Evolutionary conservation across 2,329 filamentous ascomycete species (phyloP).

Genomic region (Didymella sp.): DNA sequence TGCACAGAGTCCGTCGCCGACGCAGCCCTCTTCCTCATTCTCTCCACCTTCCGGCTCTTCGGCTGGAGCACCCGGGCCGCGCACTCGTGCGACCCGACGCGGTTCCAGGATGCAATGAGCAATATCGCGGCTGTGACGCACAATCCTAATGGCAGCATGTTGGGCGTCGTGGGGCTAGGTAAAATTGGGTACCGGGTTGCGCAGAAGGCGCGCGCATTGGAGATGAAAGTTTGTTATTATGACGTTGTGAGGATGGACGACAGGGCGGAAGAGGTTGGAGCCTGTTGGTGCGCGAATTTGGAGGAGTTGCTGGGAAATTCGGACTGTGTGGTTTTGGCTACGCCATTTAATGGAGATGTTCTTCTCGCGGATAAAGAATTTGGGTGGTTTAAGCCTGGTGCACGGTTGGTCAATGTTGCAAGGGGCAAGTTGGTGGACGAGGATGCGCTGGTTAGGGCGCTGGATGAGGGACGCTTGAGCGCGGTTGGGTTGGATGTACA

Average conservation of each 20-base stretch:
- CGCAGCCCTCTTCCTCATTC: conserved; percentile 71
- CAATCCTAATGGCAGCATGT: conserved; percentile 66
- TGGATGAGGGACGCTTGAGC: conserved; percentile 60
- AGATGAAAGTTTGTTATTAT: conserved; percentile 71
- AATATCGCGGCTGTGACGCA: conserved; percentile 66
- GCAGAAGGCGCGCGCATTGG: conserved; percentile 66
- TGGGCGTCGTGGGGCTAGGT: conserved; percentile 74
- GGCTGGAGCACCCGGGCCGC: conserved; percentile 69
- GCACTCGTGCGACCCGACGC: conserved; percentile 50
- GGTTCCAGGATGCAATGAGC: conserved; percentile 67
- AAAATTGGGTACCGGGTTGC: conserved; percentile 62
- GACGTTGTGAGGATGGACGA: conserved; percentile 62
- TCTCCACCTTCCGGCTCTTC: conserved; percentile 72
- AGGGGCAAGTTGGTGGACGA: conserved; percentile 71
- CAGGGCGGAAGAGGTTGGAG: conserved; percentile 58
- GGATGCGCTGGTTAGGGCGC: conserved; percentile 65
- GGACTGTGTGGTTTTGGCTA: conserved; percentile 70
- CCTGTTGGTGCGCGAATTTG: conserved; percentile 60
- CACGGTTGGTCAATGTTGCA: conserved; percentile 70
- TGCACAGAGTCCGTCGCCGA: conserved; percentile 77
- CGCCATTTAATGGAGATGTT: conserved; percentile 60
- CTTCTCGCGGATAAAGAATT: conserved; percentile 61
- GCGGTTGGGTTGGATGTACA: conserved; percentile 71
- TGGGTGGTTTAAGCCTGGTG: conserved; percentile 60
- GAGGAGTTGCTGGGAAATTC: conserved; percentile 59